These are phyloP conservation scores for Arthrobotrys musiformis DNA, from an alignment of 2,329 filamentous ascomycete genomes.

Conservation along the genomic window DNA sequence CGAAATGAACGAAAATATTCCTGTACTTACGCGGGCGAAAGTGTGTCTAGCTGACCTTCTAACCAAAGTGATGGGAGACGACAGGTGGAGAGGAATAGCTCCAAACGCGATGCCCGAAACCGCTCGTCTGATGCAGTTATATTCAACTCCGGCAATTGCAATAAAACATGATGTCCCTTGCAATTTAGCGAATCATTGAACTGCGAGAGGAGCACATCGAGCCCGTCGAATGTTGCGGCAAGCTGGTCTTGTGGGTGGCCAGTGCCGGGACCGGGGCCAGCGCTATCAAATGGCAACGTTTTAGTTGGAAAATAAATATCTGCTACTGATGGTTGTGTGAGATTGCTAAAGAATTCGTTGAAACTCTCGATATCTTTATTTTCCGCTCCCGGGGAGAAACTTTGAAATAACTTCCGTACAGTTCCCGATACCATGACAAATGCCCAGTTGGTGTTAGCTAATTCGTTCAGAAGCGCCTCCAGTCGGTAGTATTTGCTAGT, in stretches of 20 bases:
- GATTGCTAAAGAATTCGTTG: slow-evolving; percentile 18
- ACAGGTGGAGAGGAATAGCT: slow-evolving; percentile 18
- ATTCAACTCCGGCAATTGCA: neutral
- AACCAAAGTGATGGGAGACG: slow-evolving; percentile 15
- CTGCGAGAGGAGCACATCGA: slow-evolving; percentile 5
- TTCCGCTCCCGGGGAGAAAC: neutral
- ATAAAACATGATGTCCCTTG: neutral
- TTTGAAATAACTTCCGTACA: neutral
- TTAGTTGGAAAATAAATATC: slow-evolving; percentile 5
- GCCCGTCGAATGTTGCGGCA: neutral
- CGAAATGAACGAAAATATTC: neutral
- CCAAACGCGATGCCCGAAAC: slow-evolving; percentile 10
- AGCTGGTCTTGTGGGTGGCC: neutral
- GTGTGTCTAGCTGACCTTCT: slow-evolving; percentile 1
- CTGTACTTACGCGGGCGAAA: slow-evolving; percentile 6
- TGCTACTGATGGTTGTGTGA: slow-evolving; percentile 4
- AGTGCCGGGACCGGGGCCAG: neutral
- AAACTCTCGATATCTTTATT: neutral
- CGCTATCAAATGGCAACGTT: neutral
- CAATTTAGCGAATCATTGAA: slow-evolving; percentile 1
- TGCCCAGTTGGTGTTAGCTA: slow-evolving; percentile 4
- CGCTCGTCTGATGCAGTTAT: neutral
- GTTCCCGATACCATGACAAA: slow-evolving; percentile 11
- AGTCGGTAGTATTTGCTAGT: neutral
- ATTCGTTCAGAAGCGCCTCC: neutral